Evolutionary conservation across 805 yeast species (phyloP), one percentile per base, ranked within the genome.

Genomic region (Ogataea neopini): DNA sequence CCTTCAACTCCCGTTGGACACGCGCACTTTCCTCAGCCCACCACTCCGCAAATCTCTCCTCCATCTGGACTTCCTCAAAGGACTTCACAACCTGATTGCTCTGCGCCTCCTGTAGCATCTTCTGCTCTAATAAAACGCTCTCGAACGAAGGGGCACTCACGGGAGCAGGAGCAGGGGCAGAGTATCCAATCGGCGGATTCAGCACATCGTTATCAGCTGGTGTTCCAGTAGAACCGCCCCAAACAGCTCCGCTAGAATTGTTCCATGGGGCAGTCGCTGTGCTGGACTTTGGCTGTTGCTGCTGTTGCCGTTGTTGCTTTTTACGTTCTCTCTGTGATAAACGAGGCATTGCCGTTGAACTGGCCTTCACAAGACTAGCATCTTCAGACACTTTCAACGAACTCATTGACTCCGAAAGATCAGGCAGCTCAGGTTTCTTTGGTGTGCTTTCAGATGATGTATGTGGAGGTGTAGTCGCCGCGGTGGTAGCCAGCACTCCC

Each of bases 21-120:
- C 76, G 72, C n/a, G 72, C 72, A 45, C 88, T 75, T 59, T 90
- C 96, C 53, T 79, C 81, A 30, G 79, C 85, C 91, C 96, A 90
- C 97, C 97, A 90, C 50, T 70, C 76, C 23, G 84, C 90, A 70
- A 90, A 90, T 60, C 84, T 89, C 59, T 87, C 88, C 53, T 90
- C 96, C 54, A 83, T 84, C 60, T 83, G 84, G 39, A 86, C 77
- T 48, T 90, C 96, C 39, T 79, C 82, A 36, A 87, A 64, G 1
- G 87, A 73, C 45, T 72, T 72, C 10, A 47, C 40, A 3, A 40
- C 40, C 29, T 35, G 48, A 7, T 36, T 30, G 26, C 44, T 48
- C 44, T 69, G 67, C 47, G 58, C 60, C 25, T 56, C 57, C 52
- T 69, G 48, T 4, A 49, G 41, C 51, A 57, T 41, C 20, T 46